Conservation (phyloP, 371 early-diverging fungal species). For the Rhizopus stolonifer region DNA sequence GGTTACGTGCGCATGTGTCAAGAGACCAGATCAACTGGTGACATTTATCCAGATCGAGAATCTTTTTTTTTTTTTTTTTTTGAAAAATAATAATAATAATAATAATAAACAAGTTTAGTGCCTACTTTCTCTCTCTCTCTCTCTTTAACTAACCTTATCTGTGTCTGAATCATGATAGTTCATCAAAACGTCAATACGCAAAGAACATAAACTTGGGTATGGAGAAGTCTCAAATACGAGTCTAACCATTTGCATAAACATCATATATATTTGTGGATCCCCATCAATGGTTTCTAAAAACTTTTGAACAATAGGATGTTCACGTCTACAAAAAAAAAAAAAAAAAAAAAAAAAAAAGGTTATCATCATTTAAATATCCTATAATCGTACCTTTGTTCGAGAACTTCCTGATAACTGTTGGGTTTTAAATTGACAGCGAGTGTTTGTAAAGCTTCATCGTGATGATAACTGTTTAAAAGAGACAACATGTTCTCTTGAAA, state of each 20-base stretch:
- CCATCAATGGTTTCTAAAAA: slow-evolving; percentile 57
- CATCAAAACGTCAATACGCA: slow-evolving; percentile 73
- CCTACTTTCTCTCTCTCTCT: too few species aligned
- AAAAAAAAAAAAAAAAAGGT: not conserved
- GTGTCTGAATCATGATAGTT: slow-evolving; percentile 63
- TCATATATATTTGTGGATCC: slow-evolving; percentile 57
- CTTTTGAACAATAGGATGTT: slow-evolving; percentile 50
- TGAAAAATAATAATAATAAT: too few species aligned
- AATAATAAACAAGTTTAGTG: too few species aligned
- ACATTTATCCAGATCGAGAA: slow-evolving; percentile 55
- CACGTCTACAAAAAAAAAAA: slow-evolving; percentile 39
- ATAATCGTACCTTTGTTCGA: slow-evolving; percentile 51
- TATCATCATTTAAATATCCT: not conserved
- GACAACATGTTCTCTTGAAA: slow-evolving; percentile 41
- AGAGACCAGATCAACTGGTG: slow-evolving; percentile 66
- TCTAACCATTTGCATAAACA: slow-evolving; percentile 59
- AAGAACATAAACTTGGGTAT: slow-evolving; percentile 58
- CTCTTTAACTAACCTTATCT: too few species aligned
- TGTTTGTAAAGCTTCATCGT: slow-evolving; percentile 36
- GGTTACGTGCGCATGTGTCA: slow-evolving; percentile 66
- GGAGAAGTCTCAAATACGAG: slow-evolving; percentile 58
- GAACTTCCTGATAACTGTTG: slow-evolving; percentile 48
- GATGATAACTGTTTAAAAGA: slow-evolving; percentile 47
- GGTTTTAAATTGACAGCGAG: slow-evolving; percentile 52
- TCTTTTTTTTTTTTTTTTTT: slow-evolving; percentile 17